phyloP scores from a whole-genome alignment of 345 rosid species.

The Eucalyptus cloeziana region DNA sequence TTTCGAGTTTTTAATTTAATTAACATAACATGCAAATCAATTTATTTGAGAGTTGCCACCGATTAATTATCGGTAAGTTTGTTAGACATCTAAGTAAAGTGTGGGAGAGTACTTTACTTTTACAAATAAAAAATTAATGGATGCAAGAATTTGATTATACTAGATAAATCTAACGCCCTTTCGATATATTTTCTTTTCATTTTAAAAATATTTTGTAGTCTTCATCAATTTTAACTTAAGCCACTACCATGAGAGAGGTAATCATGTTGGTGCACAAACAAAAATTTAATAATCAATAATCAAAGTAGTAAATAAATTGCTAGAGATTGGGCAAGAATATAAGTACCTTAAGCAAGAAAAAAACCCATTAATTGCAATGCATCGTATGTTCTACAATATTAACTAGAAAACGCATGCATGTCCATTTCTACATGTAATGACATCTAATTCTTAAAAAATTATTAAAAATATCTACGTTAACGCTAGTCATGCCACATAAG shows the following conservation, averaged over 20 bases:
- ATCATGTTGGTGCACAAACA: background rate
- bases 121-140: no score
- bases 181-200: no score
- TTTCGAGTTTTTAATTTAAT: no score
- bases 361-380: background rate
- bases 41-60: background rate
- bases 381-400: background rate
- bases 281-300: no score
- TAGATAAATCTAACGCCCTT: no score
- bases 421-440: no score
- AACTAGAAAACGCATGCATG: background rate
- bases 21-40: background rate
- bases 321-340: background rate
- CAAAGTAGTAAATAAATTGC: background rate
- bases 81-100: no score
- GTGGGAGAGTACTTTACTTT: background rate
- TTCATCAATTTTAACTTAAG: background rate
- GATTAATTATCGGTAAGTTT: no score
- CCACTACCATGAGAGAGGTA: background rate
- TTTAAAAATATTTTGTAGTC: background rate
- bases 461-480: no score
- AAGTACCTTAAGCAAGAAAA: background rate
- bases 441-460: no score
- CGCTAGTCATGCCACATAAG: accelerated
- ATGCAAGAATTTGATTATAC: no score